These are phyloP conservation scores for Boletales sp. DNA, from an alignment of 768 basidiomycete species.

Conservation along the genomic window DNA sequence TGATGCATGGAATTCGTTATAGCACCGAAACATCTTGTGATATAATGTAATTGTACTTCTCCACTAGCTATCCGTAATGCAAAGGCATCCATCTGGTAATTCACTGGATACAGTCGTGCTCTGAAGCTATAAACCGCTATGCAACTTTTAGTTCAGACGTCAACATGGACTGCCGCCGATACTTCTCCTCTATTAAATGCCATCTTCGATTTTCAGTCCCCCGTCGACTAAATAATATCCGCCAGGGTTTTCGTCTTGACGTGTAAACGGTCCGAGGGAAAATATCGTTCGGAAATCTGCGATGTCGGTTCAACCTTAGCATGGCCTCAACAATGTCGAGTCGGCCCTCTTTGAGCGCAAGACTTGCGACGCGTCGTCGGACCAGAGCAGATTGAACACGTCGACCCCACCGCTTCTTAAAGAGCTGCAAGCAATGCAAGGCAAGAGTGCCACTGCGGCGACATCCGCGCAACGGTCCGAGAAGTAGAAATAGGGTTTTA, in stretches of 20 bases:
- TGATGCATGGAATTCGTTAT: constrained; percentile 3
- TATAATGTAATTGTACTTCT: constrained; percentile 21
- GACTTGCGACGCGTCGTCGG: constrained; percentile 50
- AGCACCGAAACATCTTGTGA: constrained; percentile 13
- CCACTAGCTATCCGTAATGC: constrained; percentile 15
- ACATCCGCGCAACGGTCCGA: constrained; percentile 47
- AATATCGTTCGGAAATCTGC: constrained; percentile 3
- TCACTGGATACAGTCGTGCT: not conserved
- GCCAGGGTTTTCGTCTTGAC: constrained; percentile 20
- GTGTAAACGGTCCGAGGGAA: constrained; percentile 6
- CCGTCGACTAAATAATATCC: constrained; percentile 18
- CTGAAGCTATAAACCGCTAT: not conserved
- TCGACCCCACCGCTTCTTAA: constrained; percentile 54
- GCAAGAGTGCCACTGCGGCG: constrained; percentile 56
- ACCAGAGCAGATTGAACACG: constrained; percentile 55
- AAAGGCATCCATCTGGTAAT: constrained; percentile 7
- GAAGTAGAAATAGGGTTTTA: constrained; percentile 55
- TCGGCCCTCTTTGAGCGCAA: constrained; percentile 66
- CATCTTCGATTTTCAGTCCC: constrained; percentile 32
- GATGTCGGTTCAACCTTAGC: constrained; percentile 15
- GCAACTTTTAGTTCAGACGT: not conserved
- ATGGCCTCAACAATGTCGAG: constrained; percentile 41
- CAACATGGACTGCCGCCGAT: constrained; percentile 11
- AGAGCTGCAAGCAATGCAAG: constrained; percentile 39
- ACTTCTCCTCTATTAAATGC: constrained; percentile 23